Percentiles rank a stretch among this genome's conserved stretches.
Conservation (phyloP, 139 green algal genomes). For the Dunaliella primolecta region DNA sequence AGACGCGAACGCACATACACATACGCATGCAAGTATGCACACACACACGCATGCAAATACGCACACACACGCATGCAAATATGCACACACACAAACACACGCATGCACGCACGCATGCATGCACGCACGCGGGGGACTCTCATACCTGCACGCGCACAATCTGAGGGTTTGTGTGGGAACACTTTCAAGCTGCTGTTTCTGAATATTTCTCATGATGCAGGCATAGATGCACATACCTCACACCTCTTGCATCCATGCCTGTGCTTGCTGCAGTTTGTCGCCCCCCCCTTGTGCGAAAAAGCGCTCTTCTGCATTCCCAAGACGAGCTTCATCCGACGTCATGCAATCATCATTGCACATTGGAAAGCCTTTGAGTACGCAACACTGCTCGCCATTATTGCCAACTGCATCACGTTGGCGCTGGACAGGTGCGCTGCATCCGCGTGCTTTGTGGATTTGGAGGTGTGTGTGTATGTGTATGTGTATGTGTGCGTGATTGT, state of each 20-base stretch:
- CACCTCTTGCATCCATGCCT: not conserved
- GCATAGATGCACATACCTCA: too few relatives aligned
- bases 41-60: not conserved
- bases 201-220: too few relatives aligned
- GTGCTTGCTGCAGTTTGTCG: not conserved
- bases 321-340: not conserved
- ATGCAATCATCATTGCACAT: not conserved
- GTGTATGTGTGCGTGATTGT: not conserved
- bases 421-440: conserved; percentile 15
- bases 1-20: not conserved
- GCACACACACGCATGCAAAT: not conserved
- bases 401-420: conserved; percentile 22
- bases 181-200: too few relatives aligned
- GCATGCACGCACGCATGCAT: not conserved
- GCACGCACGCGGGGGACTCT: not conserved
- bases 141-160: too few relatives aligned
- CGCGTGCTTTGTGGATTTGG: not conserved
- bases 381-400: conserved; percentile 17
- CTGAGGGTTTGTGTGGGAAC: too few relatives aligned
- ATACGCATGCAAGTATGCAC: not conserved
- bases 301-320: not conserved
- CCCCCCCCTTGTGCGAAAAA: not conserved
- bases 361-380: conserved; percentile 16
- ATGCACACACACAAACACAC: not conserved
- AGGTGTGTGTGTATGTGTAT: not conserved